Conservation (phyloP, 345 rosid genomes). For the Hevea brasiliensis region DNA sequence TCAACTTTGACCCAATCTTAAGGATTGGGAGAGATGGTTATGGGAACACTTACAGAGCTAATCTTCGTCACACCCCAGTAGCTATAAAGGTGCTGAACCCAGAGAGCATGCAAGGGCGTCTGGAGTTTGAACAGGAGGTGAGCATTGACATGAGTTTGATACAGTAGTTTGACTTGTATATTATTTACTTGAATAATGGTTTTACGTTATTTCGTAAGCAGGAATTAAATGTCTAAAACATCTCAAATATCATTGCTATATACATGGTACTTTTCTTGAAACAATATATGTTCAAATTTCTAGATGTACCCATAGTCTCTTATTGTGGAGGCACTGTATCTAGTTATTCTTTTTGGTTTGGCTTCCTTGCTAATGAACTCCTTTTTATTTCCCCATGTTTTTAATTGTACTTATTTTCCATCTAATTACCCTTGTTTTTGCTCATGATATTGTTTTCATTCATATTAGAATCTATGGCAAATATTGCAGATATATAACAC, state of each 20-base stretch:
- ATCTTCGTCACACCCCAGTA: slow-evolving; percentile 58
- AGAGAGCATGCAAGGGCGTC: slow-evolving; percentile 68
- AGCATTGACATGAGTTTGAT: slow-evolving; percentile 20
- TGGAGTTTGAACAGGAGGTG: slow-evolving; percentile 86
- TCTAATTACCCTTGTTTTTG: not conserved
- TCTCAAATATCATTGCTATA: not conserved
- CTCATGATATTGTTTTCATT: not conserved
- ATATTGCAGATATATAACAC: not conserved
- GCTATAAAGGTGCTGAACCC: slow-evolving; percentile 70
- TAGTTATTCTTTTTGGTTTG: not conserved
- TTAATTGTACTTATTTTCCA: not conserved
- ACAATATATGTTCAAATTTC: not conserved
- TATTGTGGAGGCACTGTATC: not conserved
- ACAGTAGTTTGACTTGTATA: not conserved
- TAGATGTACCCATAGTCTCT: not conserved
- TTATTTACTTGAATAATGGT: not conserved
- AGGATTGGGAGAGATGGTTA: slow-evolving; percentile 90
- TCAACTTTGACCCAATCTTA: slow-evolving; percentile 55
- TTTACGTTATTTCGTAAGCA: not conserved
- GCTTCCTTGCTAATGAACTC: not conserved
- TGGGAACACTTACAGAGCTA: slow-evolving; percentile 71
- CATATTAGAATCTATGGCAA: not conserved
- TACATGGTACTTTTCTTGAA: not conserved
- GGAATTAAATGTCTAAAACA: not conserved
- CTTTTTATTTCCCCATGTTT: not conserved